Evolutionary conservation across 2,329 filamentous ascomycete species (phyloP).

Genomic region (Cercospora sesami): DNA sequence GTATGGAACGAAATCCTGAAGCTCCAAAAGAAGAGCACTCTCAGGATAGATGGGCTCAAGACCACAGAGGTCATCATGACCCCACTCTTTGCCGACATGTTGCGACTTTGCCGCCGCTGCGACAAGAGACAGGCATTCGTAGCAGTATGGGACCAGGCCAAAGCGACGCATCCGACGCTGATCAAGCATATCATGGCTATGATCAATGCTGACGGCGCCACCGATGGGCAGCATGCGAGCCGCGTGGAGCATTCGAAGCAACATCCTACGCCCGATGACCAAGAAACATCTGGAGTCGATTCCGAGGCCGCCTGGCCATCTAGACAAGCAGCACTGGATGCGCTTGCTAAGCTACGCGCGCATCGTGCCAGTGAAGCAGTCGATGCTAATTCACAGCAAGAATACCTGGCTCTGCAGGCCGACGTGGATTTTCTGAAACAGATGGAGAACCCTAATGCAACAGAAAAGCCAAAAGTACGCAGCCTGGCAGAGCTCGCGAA

Average conservation of each 20-base stretch:
- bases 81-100: conserved; percentile 29
- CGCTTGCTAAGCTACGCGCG: neutral
- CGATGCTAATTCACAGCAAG: neutral
- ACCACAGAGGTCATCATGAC: conserved; percentile 18
- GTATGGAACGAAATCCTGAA: conserved; percentile 47
- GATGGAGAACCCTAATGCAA: neutral
- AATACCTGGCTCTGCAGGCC: conserved; percentile 11
- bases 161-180: conserved; percentile 4
- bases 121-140: conserved; percentile 21
- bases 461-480: neutral
- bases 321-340: neutral
- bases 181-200: neutral
- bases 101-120: conserved; percentile 29
- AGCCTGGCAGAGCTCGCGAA: conserved; percentile 8
- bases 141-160: conserved; percentile 16
- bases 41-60: conserved; percentile 19
- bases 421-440: conserved; percentile 5
- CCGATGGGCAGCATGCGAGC: neutral
- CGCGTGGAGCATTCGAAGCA: neutral
- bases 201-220: neutral
- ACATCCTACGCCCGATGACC: neutral
- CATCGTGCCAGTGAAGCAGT: neutral
- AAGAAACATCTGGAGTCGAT: neutral
- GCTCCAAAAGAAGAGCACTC: conserved; percentile 22
- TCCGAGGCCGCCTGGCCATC: neutral